These are phyloP conservation scores for Chondrus crispus DNA, from an alignment of 23 red algal species.

Conservation along the genomic window DNA sequence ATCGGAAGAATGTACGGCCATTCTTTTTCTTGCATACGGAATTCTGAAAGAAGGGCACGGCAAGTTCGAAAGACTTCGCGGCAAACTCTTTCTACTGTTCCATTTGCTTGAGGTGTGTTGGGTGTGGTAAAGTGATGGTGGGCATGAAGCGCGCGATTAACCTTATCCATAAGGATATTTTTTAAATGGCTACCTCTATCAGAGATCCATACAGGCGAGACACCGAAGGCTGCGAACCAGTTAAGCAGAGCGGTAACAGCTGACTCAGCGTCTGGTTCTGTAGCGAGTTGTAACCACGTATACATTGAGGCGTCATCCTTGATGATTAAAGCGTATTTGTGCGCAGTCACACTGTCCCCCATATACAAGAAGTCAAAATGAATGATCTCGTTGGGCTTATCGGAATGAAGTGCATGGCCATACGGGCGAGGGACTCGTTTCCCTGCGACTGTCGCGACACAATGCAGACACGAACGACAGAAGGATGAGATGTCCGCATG, in stretches of 20 bases:
- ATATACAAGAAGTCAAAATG: background rate
- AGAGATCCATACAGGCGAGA: background rate
- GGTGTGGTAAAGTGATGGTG: slow-evolving; percentile 9
- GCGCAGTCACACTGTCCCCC: background rate
- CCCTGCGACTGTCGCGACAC: background rate
- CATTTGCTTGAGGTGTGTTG: background rate
- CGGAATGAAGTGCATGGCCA: background rate
- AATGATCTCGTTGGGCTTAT: background rate
- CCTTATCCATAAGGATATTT: background rate
- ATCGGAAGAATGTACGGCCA: background rate
- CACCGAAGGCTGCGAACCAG: background rate
- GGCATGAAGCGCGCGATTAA: background rate
- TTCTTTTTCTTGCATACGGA: background rate
- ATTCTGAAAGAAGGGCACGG: background rate
- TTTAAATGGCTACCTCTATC: background rate
- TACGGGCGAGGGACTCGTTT: background rate
- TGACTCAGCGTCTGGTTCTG: background rate
- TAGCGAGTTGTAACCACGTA: background rate
- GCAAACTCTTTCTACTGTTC: background rate
- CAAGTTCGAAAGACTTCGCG: background rate
- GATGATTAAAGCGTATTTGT: background rate
- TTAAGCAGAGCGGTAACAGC: background rate
- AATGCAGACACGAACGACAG: background rate
- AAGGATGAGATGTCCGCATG: background rate
- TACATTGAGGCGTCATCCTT: background rate